Conservation (phyloP, 768 basidiomycete species). For the Cystofilobasidium bisporidii region DNA sequence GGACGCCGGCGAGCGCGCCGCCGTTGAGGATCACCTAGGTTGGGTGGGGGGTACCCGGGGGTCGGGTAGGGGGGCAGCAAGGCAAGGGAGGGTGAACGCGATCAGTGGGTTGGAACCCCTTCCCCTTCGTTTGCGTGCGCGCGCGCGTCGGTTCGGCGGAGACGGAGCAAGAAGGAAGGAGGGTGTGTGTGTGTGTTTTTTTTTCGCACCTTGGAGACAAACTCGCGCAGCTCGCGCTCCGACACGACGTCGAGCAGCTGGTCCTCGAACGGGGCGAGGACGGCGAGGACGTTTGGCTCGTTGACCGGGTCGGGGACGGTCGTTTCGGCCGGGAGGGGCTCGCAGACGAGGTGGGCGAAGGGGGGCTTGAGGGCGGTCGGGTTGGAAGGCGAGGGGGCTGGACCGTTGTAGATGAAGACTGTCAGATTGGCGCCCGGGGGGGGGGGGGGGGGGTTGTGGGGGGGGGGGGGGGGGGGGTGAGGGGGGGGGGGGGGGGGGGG, state of each 20-base stretch:
- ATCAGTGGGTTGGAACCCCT: no score
- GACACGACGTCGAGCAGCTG: neutral
- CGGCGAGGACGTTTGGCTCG: neutral
- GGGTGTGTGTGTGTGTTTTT: neutral
- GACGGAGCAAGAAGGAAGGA: no score
- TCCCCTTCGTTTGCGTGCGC: no score
- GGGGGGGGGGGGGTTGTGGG: neutral
- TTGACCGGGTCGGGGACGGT: neutral
- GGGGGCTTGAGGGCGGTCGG: neutral
- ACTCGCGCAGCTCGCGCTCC: neutral
- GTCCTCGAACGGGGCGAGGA: neutral
- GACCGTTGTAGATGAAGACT: constrained; percentile 10
- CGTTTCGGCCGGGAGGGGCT: neutral
- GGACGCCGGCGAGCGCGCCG: neutral
- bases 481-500: neutral
- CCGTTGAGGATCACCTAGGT: constrained; percentile 4
- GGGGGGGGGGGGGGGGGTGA: neutral
- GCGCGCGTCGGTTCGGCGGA: no score
- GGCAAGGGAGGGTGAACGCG: no score
- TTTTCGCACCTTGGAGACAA: neutral
- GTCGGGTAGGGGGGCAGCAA: no score
- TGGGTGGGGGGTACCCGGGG: no score
- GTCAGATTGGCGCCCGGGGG: no score
- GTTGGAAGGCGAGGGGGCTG: neutral
- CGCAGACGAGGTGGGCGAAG: neutral